These are phyloP conservation scores for Lichina pygmaea DNA, from an alignment of 495 filamentous ascomycete species.

Conservation along the genomic window DNA sequence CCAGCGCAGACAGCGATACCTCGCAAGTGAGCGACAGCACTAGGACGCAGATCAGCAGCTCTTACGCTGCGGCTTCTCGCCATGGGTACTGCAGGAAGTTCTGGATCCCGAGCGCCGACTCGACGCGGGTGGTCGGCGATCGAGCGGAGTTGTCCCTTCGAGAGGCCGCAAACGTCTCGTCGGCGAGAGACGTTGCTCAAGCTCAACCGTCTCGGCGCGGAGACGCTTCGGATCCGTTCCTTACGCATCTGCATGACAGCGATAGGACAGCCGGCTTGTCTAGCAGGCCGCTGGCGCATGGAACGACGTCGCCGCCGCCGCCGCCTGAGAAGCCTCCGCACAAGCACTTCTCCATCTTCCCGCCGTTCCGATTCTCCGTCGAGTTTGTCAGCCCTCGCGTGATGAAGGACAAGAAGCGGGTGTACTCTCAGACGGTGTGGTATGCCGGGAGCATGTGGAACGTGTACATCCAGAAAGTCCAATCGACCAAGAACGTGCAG, in stretches of 20 bases:
- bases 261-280: too few species aligned
- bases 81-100: slow-evolving; percentile 25
- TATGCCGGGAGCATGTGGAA: slow-evolving; percentile 34
- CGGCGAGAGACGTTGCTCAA: background rate
- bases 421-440: slow-evolving; percentile 27
- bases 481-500: slow-evolving; percentile 23
- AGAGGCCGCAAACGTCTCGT: background rate
- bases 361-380: slow-evolving; percentile 30
- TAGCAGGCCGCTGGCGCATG: slow-evolving; percentile 6
- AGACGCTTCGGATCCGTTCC: background rate
- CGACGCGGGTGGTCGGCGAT: slow-evolving; percentile 29
- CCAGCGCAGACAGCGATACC: slow-evolving; percentile 2
- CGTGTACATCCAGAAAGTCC: slow-evolving; percentile 33
- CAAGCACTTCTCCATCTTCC: slow-evolving; percentile 21
- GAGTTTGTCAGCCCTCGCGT: slow-evolving; percentile 27
- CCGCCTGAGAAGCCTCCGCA: background rate
- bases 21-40: background rate
- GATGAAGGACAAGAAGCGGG: slow-evolving; percentile 31
- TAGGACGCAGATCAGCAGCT: slow-evolving; percentile 16
- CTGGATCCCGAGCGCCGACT: slow-evolving; percentile 28
- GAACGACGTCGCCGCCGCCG: slow-evolving; percentile 6
- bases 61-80: background rate
- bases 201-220: too few species aligned
- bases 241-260: background rate
- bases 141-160: slow-evolving; percentile 15